Evolutionary conservation across 225 moss, liverwort and hornwort genomes (phyloP).

Genomic region (Polytrichum commune): DNA sequence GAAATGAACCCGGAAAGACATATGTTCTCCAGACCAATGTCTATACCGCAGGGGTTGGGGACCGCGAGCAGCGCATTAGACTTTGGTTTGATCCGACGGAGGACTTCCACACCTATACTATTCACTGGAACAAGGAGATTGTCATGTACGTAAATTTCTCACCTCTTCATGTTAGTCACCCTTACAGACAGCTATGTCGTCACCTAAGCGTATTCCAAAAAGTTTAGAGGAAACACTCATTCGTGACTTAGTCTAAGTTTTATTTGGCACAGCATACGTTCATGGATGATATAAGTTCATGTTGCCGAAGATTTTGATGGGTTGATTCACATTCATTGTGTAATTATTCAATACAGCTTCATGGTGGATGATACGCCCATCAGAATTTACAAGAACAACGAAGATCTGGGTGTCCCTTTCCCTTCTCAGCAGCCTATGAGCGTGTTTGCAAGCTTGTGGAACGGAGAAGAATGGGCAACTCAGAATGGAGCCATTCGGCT

Average conservation of each 20-base stretch:
- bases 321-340: no score
- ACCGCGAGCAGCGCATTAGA: conserved; percentile 58
- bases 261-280: no score
- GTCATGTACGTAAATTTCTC: conserved; percentile 34
- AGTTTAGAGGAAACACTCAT: no score
- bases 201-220: no score
- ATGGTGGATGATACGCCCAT: conserved; percentile 51
- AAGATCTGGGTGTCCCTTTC: conserved; percentile 32
- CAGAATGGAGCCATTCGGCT: conserved; percentile 39
- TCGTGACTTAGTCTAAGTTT: no score
- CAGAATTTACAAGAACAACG: conserved; percentile 48
- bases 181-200: no score
- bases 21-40: conserved; percentile 62
- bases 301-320: neutral
- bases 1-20: conserved; percentile 53
- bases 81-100: conserved; percentile 64
- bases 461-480: conserved; percentile 66
- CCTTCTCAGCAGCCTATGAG: conserved; percentile 51
- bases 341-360: conserved; percentile 30
- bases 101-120: conserved; percentile 48
- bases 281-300: no score
- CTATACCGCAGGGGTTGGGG: conserved; percentile 47
- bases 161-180: no score
- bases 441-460: conserved; percentile 51
- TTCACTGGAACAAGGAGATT: conserved; percentile 51